Conservation (phyloP, 2,329 filamentous ascomycete genomes). For the Chlorencoelia australis region DNA sequence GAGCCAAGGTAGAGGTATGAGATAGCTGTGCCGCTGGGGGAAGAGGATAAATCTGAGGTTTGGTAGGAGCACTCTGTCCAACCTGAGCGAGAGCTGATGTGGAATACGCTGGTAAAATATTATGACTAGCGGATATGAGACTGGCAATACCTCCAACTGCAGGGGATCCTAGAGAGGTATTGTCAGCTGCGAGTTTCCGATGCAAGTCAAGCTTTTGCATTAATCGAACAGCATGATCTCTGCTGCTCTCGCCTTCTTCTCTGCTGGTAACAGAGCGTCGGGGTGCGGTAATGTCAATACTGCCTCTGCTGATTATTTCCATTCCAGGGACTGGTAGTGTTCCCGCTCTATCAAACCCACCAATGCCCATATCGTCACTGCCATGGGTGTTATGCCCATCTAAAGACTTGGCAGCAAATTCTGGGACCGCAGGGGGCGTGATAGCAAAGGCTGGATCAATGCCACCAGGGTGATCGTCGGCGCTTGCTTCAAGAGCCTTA, state of each 20-base stretch:
- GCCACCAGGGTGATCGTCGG: constrained; percentile 39
- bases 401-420: constrained; percentile 74
- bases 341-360: constrained; percentile 46
- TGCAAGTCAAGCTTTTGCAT: constrained; percentile 90
- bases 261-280: constrained; percentile 45
- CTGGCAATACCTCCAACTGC: constrained; percentile 62
- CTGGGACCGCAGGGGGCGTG: constrained; percentile 74
- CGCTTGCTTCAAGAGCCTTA: constrained; percentile 70
- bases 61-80: constrained; percentile 22
- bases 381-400: constrained; percentile 46
- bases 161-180: constrained; percentile 32
- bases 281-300: constrained; percentile 54
- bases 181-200: constrained; percentile 55
- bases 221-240: constrained; percentile 77
- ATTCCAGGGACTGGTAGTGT: constrained; percentile 56
- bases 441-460: constrained; percentile 81
- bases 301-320: constrained; percentile 51
- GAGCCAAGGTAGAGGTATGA: constrained; percentile 59
- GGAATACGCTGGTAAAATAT: constrained; percentile 49
- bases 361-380: constrained; percentile 37
- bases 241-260: constrained; percentile 63
- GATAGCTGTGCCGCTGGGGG: constrained; percentile 33
- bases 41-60: constrained; percentile 28
- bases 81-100: constrained; percentile 24
- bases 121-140: constrained; percentile 77